A percentile compares a stretch with the other conserved stretches of the same genome.
phyloP scores from a whole-genome alignment of 1,284 basidiomycete species.

The Neolentinus lepideus region DNA sequence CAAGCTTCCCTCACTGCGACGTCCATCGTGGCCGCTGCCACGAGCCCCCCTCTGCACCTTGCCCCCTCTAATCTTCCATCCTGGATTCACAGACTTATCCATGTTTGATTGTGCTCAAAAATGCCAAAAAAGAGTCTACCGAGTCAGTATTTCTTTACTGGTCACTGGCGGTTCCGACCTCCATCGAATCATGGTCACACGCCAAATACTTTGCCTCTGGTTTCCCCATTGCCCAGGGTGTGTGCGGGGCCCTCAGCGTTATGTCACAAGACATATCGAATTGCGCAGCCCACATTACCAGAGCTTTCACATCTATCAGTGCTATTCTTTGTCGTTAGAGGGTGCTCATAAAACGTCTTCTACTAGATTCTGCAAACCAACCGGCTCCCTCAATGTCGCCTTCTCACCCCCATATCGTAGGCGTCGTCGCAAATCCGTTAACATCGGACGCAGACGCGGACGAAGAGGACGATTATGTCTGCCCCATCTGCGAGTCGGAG shows the following conservation, averaged over 20 bases:
- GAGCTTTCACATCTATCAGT: neutral
- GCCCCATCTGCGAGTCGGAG: conserved; percentile 79
- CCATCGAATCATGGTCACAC: conserved; percentile 3
- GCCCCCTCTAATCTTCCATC: conserved; percentile 15
- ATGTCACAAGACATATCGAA: neutral
- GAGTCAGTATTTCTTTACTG: conserved; percentile 16
- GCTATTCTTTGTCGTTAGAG: neutral
- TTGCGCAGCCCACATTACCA: neutral
- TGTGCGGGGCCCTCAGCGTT: neutral
- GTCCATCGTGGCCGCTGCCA: neutral
- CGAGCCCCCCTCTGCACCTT: conserved; percentile 10
- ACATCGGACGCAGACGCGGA: conserved; percentile 33
- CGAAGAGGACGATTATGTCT: conserved; percentile 73
- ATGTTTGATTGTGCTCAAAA: conserved; percentile 19
- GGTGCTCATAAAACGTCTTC: neutral
- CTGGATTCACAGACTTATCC: conserved; percentile 22
- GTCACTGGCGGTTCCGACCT: conserved; percentile 1
- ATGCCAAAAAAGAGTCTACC: conserved; percentile 28
- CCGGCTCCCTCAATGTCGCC: conserved; percentile 55
- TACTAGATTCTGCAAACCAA: conserved; percentile 47
- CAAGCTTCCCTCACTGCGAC: conserved; percentile 1
- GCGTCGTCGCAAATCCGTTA: conserved; percentile 24
- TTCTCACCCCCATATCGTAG: conserved; percentile 62
- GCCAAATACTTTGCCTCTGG: conserved; percentile 3
- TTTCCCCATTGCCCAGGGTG: conserved; percentile 8